Evolutionary conservation across 306 rosid genomes (phyloP).

Genomic region (Rubus idaeus): DNA sequence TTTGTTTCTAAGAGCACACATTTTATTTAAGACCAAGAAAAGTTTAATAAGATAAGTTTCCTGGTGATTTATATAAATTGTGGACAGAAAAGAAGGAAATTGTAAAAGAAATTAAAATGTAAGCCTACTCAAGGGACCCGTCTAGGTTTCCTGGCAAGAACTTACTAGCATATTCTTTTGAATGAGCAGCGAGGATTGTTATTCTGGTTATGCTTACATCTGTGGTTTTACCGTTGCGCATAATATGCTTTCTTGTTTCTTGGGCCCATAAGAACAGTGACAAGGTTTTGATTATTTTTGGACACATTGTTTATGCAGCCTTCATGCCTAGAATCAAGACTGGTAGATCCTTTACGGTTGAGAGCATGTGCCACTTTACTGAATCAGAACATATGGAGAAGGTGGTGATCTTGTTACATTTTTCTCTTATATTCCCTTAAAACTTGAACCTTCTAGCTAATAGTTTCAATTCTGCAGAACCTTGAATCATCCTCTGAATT

Average conservation of each 20-base stretch:
- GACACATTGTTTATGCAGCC: constrained; percentile 52
- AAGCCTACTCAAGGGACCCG: no score
- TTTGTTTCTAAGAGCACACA: background rate
- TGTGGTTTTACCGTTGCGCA: background rate
- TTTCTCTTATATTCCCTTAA: background rate
- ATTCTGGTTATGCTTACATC: background rate
- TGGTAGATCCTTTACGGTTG: constrained; percentile 67
- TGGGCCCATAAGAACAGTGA: background rate
- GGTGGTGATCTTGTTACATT: constrained; percentile 35
- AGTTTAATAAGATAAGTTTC: no score
- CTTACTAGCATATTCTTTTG: background rate
- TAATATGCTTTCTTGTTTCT: background rate
- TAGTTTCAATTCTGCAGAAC: constrained; percentile 35
- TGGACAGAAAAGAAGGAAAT: background rate
- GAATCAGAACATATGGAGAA: constrained; percentile 65
- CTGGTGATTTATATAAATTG: background rate
- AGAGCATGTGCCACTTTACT: constrained; percentile 71
- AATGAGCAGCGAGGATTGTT: background rate
- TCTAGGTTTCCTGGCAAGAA: background rate
- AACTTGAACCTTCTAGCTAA: constrained; percentile 9
- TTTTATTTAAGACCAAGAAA: background rate
- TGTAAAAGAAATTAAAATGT: background rate
- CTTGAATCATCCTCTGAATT: constrained; percentile 39
- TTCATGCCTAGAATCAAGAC: constrained; percentile 89
- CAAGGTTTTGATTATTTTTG: constrained; percentile 21